Base-by-base conservation (phyloP, 495 filamentous ascomycete genomes). In the Rhizodiscina lignyota region DNA sequence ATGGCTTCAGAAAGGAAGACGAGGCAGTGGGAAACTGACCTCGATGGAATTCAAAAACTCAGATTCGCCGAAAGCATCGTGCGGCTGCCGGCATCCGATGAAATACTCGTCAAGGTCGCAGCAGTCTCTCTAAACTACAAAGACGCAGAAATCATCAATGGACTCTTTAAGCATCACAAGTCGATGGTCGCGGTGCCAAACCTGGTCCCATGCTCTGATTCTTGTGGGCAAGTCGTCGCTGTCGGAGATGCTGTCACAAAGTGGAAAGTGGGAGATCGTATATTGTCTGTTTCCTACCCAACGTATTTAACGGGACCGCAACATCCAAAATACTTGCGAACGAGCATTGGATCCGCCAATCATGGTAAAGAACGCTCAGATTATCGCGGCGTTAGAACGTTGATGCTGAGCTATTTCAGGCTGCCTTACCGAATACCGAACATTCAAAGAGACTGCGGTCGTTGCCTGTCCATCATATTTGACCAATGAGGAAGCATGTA, bases 61-160 rank as follows among this genome's bases (percentile, higher is more conserved):
- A 51, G 46, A 13, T 45, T 54, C 4, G 48, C 47, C 6, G 56
- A 61, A 19, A 58, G 51, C 3, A 53, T 61, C 11, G 56, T 63
- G 35, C 63, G 61, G 2, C 33, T 43, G 1, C 61, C 63, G 1
- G 24, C 24, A 6, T 8, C 6, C 8, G 8, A 27, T 13, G 24
- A 27, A 13, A 13, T 27, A 8, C 13, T 27, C 8, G 13, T 27
- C 24, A 27, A 27, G 56, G 59, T 87, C 12, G 62, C 74, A 37
- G 80, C 67, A 16, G 77, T 71, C 1, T 85, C 83, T 2, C 61
- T 92, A 36, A 91, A 92, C 54, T 92, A 79, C 57, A 72, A 83
- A 35, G 83, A 89, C 47, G 56, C 86, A 33, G 67, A 79, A 40
- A 85, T 92, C 43, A 55, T 53, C 36, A 68, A 62, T 43, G 69